Evolutionary conservation across 495 filamentous ascomycete genomes (phyloP).

Genomic region (Astrothelium macrocarpum): DNA sequence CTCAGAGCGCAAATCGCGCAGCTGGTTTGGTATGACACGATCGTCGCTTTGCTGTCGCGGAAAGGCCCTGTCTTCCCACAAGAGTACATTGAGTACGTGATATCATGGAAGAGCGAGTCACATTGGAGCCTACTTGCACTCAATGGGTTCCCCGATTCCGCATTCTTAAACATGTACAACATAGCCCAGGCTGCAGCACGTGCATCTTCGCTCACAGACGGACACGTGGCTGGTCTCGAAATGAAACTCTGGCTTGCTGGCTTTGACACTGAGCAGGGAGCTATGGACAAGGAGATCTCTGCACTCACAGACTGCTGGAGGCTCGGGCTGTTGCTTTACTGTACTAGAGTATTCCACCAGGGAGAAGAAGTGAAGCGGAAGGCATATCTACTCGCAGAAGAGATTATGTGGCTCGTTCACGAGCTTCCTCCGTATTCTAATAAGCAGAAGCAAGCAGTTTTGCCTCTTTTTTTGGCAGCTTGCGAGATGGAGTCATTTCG

Average conservation of each 20-base stretch:
- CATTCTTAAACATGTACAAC: slow-evolving; percentile 1
- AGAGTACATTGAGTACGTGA: not conserved
- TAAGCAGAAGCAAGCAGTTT: slow-evolving; percentile 7
- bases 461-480: slow-evolving; percentile 8
- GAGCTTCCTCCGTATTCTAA: slow-evolving; percentile 4
- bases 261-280: not conserved
- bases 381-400: not conserved
- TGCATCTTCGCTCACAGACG: not conserved
- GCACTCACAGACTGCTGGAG: slow-evolving; percentile 2
- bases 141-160: not conserved
- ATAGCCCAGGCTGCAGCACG: not conserved
- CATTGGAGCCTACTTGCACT: slow-evolving; percentile 1
- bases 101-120: slow-evolving; percentile 2
- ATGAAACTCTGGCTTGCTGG: not conserved
- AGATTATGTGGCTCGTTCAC: slow-evolving; percentile 5
- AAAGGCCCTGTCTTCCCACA: slow-evolving; percentile 1
- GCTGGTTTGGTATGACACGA: slow-evolving; percentile 2
- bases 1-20: not conserved
- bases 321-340: slow-evolving; percentile 4
- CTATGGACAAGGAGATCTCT: slow-evolving; percentile 2
- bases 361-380: slow-evolving; percentile 1
- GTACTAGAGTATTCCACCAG: slow-evolving; percentile 2
- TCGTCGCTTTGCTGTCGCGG: not conserved
- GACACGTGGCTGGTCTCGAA: not conserved
- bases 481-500: slow-evolving; percentile 8